phyloP scores from a whole-genome alignment of 2,329 filamentous ascomycete genomes.

The Venturiaceae sp. region DNA sequence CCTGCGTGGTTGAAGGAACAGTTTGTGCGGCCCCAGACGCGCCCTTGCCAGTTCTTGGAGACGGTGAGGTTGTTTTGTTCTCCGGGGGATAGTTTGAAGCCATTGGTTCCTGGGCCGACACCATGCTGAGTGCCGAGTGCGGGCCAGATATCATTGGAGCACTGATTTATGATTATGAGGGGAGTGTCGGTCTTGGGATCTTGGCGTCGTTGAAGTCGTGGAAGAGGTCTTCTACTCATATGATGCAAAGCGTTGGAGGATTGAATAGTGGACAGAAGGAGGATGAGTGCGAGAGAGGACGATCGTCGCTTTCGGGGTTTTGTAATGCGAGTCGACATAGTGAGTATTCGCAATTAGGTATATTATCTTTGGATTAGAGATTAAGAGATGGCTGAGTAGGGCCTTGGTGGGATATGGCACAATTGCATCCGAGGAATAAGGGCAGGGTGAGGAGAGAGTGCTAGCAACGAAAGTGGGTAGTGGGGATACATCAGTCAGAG shows the following conservation, averaged over 20 bases:
- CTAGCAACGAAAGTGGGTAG: no score
- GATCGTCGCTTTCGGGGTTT: not conserved
- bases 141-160: conserved; percentile 63
- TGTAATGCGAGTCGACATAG: not conserved
- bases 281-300: not conserved
- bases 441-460: no score
- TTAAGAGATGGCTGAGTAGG: not conserved
- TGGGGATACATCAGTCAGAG: no score
- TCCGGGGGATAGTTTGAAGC: conserved; percentile 56
- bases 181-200: conserved; percentile 27
- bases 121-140: conserved; percentile 66
- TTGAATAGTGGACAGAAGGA: not conserved
- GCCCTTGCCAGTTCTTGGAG: conserved; percentile 66
- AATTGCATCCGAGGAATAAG: not conserved
- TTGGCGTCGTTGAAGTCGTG: conserved; percentile 9
- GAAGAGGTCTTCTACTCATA: conserved; percentile 11
- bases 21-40: conserved; percentile 76
- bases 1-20: conserved; percentile 64
- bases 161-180: conserved; percentile 62
- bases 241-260: conserved; percentile 2
- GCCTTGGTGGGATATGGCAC: not conserved
- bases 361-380: conserved; percentile 1
- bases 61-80: conserved; percentile 54
- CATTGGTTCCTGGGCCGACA: conserved; percentile 54
- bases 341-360: not conserved